phyloP scores from a whole-genome alignment of 768 basidiomycete species.

The Pleurotus salmoneostramineus region DNA sequence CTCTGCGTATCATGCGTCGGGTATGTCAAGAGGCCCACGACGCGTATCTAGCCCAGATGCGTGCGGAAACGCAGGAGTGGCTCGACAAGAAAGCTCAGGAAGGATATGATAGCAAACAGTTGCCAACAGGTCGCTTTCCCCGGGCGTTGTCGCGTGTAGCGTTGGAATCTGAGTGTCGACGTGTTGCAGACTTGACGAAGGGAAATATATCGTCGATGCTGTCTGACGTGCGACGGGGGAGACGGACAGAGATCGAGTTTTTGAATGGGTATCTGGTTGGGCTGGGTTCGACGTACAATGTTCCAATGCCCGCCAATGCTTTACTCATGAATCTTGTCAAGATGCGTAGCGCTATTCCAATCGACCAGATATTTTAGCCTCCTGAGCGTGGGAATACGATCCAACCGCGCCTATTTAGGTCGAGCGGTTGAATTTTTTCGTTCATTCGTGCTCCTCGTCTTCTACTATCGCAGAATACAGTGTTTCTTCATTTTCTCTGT shows the following conservation, averaged over 20 bases:
- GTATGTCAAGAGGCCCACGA: slow-evolving; percentile 71
- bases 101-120: slow-evolving; percentile 20
- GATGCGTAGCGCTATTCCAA: slow-evolving; percentile 51
- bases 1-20: slow-evolving; percentile 38
- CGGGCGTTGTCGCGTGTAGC: slow-evolving; percentile 35
- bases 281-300: slow-evolving; percentile 52
- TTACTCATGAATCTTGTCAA: slow-evolving; percentile 54
- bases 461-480: neutral
- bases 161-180: slow-evolving; percentile 53
- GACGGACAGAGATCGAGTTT: slow-evolving; percentile 74
- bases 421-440: too few relatives aligned
- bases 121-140: slow-evolving; percentile 38
- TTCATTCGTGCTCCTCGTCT: neutral
- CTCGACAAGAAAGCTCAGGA: slow-evolving; percentile 23
- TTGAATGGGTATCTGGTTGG: slow-evolving; percentile 78
- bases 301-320: slow-evolving; percentile 55
- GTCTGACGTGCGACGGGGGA: slow-evolving; percentile 60
- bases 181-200: slow-evolving; percentile 53
- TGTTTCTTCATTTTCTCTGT: neutral
- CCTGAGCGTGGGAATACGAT: neutral
- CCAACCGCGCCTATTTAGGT: too few relatives aligned
- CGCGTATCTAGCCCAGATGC: slow-evolving; percentile 52
- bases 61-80: slow-evolving; percentile 33
- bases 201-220: slow-evolving; percentile 82
- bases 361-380: slow-evolving; percentile 33